Evolutionary conservation across 208 protist genomes (phyloP).

Genomic region (Porcisia hertigi): DNA sequence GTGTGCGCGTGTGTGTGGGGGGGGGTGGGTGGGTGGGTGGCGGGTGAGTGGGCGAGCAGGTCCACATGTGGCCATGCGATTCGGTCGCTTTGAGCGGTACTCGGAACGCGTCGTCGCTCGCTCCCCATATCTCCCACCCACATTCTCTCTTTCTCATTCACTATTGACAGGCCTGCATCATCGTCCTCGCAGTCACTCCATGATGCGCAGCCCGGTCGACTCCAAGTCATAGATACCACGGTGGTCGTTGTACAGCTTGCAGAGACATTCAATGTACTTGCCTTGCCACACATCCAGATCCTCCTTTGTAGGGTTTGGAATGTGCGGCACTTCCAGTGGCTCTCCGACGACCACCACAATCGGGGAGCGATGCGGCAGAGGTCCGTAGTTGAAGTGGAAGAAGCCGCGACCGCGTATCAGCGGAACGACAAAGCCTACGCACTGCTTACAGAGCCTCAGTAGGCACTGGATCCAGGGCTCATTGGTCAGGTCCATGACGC

Average conservation of each 20-base stretch:
- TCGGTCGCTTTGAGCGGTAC: too few species aligned
- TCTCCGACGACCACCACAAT: slow-evolving; percentile 85
- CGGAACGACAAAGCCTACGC: slow-evolving; percentile 67
- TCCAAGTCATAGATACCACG: slow-evolving; percentile 77
- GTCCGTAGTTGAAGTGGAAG: slow-evolving; percentile 73
- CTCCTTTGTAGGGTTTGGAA: slow-evolving; percentile 58
- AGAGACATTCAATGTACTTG: slow-evolving; percentile 75
- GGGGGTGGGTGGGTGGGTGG: too few species aligned
- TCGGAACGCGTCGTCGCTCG: not conserved
- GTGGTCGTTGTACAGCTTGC: slow-evolving; percentile 70
- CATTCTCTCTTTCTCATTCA: not conserved
- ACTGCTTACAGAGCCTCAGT: slow-evolving; percentile 35
- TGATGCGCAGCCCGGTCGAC: slow-evolving; percentile 65
- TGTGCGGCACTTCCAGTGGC: slow-evolving; percentile 69
- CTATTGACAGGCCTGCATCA: not conserved
- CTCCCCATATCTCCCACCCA: not conserved
- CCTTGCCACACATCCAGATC: slow-evolving; percentile 76
- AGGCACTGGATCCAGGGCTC: slow-evolving; percentile 35
- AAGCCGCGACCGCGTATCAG: slow-evolving; percentile 76
- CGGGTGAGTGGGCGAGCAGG: too few species aligned
- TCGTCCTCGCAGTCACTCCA: slow-evolving; percentile 15
- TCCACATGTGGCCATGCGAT: too few species aligned
- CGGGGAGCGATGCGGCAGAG: slow-evolving; percentile 71
- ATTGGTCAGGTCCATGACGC: slow-evolving; percentile 35
- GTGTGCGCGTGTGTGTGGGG: too few species aligned